phyloP scores from a whole-genome alignment of 2,329 filamentous ascomycete genomes.

The Penicillium sp. region DNA sequence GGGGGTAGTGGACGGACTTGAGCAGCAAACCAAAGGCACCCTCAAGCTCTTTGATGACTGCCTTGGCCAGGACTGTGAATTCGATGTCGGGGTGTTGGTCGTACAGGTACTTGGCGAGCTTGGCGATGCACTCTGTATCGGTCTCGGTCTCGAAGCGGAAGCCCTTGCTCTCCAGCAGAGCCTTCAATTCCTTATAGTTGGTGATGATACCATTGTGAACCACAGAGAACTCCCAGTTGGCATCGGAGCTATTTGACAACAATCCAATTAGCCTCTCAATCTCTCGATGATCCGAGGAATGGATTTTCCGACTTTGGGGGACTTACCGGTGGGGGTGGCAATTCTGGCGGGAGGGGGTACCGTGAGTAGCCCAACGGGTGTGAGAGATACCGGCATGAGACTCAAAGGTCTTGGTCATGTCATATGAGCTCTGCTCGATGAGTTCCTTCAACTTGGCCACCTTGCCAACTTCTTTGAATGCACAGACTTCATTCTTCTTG shows the following conservation, averaged over 20 bases:
- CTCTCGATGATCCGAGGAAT: background rate
- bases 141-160: slow-evolving; percentile 99
- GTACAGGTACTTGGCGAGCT: slow-evolving; percentile 97
- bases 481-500: slow-evolving; percentile 96
- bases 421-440: slow-evolving; percentile 77
- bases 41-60: slow-evolving; percentile 96
- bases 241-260: slow-evolving; percentile 68
- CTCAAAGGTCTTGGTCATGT: slow-evolving; percentile 91
- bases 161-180: slow-evolving; percentile 86
- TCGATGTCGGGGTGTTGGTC: slow-evolving; percentile 91
- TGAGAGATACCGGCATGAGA: slow-evolving; percentile 98
- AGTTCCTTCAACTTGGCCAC: slow-evolving; percentile 93
- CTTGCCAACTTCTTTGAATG: slow-evolving; percentile 99
- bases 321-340: slow-evolving; percentile 96
- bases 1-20: slow-evolving; percentile 97
- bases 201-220: slow-evolving; percentile 99
- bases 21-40: slow-evolving; percentile 95
- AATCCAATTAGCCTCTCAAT: background rate
- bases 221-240: slow-evolving; percentile 91
- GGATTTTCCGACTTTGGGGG: background rate
- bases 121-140: slow-evolving; percentile 98
- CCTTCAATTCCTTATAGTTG: slow-evolving; percentile 99
- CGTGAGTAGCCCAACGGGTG: slow-evolving; percentile 98
- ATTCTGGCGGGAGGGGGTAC: slow-evolving; percentile 86
- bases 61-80: slow-evolving; percentile 95